These are phyloP conservation scores for Suhomyces tanzawaensis DNA, from an alignment of 805 yeast genomes.

Conservation along the genomic window DNA sequence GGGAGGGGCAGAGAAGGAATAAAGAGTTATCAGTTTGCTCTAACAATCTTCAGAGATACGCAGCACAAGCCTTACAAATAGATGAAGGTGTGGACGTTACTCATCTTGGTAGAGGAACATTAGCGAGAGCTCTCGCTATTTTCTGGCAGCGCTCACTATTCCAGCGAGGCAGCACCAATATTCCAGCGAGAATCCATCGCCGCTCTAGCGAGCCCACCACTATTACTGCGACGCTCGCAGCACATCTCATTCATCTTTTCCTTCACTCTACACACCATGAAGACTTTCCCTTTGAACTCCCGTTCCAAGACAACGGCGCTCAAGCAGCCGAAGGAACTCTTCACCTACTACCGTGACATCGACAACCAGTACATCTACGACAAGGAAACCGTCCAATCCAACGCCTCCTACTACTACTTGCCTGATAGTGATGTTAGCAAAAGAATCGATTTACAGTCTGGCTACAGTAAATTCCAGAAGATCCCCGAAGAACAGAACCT, in stretches of 20 bases:
- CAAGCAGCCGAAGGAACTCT: conserved; percentile 82
- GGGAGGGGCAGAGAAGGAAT: too few species aligned
- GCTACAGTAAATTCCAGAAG: conserved; percentile 56
- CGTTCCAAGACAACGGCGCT: conserved; percentile 65
- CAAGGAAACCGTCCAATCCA: conserved; percentile 43
- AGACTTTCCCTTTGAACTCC: conserved; percentile 41
- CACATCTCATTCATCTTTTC: neutral
- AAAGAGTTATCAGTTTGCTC: too few species aligned
- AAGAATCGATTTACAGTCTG: conserved; percentile 60
- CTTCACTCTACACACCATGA: conserved; percentile 22
- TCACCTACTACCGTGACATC: conserved; percentile 60
- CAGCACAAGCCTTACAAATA: too few species aligned
- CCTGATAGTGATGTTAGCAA: conserved; percentile 70
- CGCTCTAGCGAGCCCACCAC: too few species aligned
- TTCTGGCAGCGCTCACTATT: too few species aligned
- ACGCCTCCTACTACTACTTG: conserved; percentile 69
- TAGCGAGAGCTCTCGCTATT: too few species aligned
- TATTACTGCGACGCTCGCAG: neutral
- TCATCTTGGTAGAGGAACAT: too few species aligned
- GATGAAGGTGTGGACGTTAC: too few species aligned
- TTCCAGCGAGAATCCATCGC: too few species aligned
- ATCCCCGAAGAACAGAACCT: conserved; percentile 53
- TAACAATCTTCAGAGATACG: too few species aligned
- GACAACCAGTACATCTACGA: conserved; percentile 44
- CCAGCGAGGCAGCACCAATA: too few species aligned